Evolutionary conservation across 106 monocot genomes (phyloP).

Genomic region (Dendrobium nobile): DNA sequence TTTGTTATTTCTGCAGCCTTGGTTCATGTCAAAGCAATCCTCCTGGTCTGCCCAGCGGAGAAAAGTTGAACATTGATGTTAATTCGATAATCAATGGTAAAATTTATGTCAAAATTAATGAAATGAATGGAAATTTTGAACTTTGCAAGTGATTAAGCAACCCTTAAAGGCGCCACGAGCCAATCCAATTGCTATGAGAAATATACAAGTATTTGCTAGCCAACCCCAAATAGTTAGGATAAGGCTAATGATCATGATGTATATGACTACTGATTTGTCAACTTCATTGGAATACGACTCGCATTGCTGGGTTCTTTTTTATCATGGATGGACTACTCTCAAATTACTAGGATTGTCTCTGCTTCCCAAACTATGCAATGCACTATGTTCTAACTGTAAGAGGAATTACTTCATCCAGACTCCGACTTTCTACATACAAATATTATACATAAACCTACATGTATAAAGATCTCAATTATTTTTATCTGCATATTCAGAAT

Average conservation of each 20-base stretch:
- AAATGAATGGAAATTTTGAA: not conserved
- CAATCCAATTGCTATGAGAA: not conserved
- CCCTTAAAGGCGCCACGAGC: not conserved
- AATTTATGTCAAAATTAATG: not conserved
- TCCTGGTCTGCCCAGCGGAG: not conserved
- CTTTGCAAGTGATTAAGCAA: not conserved
- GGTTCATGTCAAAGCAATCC: not conserved
- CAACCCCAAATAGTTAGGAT: not conserved
- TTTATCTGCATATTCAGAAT: not conserved
- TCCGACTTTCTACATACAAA: not conserved
- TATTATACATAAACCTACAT: not conserved
- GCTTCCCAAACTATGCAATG: not conserved
- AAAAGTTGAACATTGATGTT: not conserved
- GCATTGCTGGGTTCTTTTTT: not conserved
- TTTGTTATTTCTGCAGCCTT: not conserved
- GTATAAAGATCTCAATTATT: not conserved
- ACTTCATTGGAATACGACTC: not conserved
- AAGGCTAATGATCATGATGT: not conserved
- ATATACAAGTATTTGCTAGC: not conserved
- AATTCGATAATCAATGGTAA: not conserved
- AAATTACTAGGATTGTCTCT: not conserved
- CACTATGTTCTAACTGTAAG: not conserved
- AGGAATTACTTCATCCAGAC: not conserved
- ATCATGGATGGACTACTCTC: not conserved
- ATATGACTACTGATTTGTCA: not conserved